These are phyloP conservation scores for Beauveria varroae DNA, from an alignment of 2,329 filamentous ascomycete genomes.

Conservation along the genomic window DNA sequence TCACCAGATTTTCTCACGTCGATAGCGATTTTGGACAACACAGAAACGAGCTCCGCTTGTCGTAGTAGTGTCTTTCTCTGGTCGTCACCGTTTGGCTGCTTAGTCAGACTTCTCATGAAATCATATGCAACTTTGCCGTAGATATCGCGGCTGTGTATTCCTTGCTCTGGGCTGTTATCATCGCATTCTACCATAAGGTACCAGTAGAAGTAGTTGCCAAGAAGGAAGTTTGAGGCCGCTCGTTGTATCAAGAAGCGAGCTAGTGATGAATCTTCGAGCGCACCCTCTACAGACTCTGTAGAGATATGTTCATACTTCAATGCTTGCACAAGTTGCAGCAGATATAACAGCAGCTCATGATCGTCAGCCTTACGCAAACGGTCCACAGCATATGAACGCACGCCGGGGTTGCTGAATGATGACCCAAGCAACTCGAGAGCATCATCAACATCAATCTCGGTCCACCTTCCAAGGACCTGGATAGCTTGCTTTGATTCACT, in stretches of 20 bases:
- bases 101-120: constrained; percentile 84
- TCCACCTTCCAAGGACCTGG: constrained; percentile 87
- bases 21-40: constrained; percentile 80
- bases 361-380: constrained; percentile 87
- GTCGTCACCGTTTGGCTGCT: constrained; percentile 60
- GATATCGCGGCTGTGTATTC: constrained; percentile 68
- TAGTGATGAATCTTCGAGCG: constrained; percentile 69
- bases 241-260: constrained; percentile 83
- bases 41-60: constrained; percentile 82
- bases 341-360: constrained; percentile 80
- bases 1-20: constrained; percentile 78
- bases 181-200: constrained; percentile 98
- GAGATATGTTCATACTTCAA: constrained; percentile 84
- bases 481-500: constrained; percentile 83
- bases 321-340: constrained; percentile 90
- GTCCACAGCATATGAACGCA: constrained; percentile 89
- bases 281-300: constrained; percentile 47
- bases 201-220: constrained; percentile 96
- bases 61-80: constrained; percentile 69
- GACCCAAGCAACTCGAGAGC: constrained; percentile 89
- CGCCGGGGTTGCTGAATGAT: constrained; percentile 79
- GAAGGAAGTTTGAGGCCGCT: constrained; percentile 77
- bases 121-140: constrained; percentile 93
- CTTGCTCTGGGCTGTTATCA: constrained; percentile 69
- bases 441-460: constrained; percentile 93